These are phyloP conservation scores for Aspergillus nomiae DNA, from an alignment of 2,329 filamentous ascomycete species.

Conservation along the genomic window DNA sequence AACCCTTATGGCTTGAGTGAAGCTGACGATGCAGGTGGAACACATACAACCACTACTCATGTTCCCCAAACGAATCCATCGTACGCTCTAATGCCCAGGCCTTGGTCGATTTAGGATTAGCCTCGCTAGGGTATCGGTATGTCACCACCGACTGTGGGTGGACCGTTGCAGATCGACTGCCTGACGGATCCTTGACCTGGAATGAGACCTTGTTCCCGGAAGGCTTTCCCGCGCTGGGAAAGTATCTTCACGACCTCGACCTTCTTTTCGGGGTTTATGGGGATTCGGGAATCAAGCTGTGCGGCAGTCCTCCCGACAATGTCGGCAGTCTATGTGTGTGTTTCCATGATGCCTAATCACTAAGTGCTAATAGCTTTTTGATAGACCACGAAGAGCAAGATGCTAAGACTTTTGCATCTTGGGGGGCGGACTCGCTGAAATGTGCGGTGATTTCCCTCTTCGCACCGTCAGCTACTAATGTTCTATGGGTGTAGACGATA, in stretches of 20 bases:
- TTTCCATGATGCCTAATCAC: slow-evolving; percentile 27
- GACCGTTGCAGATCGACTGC: slow-evolving; percentile 42
- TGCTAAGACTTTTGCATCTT: slow-evolving; percentile 34
- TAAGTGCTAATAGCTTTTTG: not conserved
- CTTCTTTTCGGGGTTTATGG: slow-evolving; percentile 50
- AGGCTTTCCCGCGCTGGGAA: slow-evolving; percentile 44
- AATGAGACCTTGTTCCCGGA: slow-evolving; percentile 45
- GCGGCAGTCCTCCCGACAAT: slow-evolving; percentile 31
- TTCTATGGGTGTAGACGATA: slow-evolving; percentile 44
- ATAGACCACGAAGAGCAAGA: slow-evolving; percentile 49
- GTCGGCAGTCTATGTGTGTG: slow-evolving; percentile 42
- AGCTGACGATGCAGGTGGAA: slow-evolving; percentile 51
- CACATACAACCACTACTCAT: slow-evolving; percentile 60
- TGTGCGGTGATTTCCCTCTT: slow-evolving; percentile 28
- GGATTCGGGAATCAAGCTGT: slow-evolving; percentile 46
- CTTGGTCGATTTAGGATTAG: slow-evolving; percentile 55
- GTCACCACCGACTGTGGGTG: slow-evolving; percentile 64
- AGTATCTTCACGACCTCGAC: slow-evolving; percentile 42
- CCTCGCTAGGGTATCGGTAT: slow-evolving; percentile 56
- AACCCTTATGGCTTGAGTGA: not conserved
- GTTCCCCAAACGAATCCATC: slow-evolving; percentile 51
- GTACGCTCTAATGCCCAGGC: slow-evolving; percentile 57
- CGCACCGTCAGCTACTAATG: not conserved
- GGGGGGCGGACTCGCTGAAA: slow-evolving; percentile 54
- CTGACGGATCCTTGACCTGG: slow-evolving; percentile 45